Percentiles rank a stretch among this genome's conserved stretches.
These are phyloP conservation scores for Talaromyces sp. DNA, from an alignment of 2,329 filamentous ascomycete genomes.

Conservation along the genomic window DNA sequence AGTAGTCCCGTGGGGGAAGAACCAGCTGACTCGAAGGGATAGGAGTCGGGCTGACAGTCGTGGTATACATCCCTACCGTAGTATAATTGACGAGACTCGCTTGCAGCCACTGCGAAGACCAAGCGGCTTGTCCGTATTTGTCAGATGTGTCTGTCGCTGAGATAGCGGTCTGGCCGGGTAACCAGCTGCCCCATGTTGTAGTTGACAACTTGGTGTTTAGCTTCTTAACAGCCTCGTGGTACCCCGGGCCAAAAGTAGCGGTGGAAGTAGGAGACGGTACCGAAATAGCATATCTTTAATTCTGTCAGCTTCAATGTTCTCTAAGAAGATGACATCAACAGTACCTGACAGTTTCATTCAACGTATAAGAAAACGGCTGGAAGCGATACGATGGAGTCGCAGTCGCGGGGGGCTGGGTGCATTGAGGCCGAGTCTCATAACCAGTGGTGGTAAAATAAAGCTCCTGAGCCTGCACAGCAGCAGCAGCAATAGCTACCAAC, in stretches of 20 bases:
- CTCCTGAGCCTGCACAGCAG: slow-evolving; percentile 17
- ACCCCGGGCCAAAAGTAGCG: slow-evolving; percentile 23
- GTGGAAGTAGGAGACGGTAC: slow-evolving; percentile 26
- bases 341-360: slow-evolving; percentile 26
- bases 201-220: slow-evolving; percentile 22
- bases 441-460: slow-evolving; percentile 25
- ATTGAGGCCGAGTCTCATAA: slow-evolving; percentile 21
- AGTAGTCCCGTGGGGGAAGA: slow-evolving; percentile 51
- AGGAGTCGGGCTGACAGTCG: slow-evolving; percentile 53
- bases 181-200: slow-evolving; percentile 31
- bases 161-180: slow-evolving; percentile 24
- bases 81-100: slow-evolving; percentile 30
- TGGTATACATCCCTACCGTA: slow-evolving; percentile 39
- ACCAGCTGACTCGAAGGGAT: slow-evolving; percentile 53
- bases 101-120: slow-evolving; percentile 30
- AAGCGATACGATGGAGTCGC: slow-evolving; percentile 21
- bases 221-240: slow-evolving; percentile 20
- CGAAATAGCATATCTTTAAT: slow-evolving; percentile 27
- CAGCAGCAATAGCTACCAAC: not conserved
- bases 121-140: slow-evolving; percentile 33
- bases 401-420: slow-evolving; percentile 16
- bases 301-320: not conserved
- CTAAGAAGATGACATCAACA: not conserved
- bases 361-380: slow-evolving; percentile 24
- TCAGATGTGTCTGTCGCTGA: slow-evolving; percentile 24